Evolutionary conservation across 192 early-diverging fungal genomes (phyloP).

Genomic region (Chytriomyces sp.): DNA sequence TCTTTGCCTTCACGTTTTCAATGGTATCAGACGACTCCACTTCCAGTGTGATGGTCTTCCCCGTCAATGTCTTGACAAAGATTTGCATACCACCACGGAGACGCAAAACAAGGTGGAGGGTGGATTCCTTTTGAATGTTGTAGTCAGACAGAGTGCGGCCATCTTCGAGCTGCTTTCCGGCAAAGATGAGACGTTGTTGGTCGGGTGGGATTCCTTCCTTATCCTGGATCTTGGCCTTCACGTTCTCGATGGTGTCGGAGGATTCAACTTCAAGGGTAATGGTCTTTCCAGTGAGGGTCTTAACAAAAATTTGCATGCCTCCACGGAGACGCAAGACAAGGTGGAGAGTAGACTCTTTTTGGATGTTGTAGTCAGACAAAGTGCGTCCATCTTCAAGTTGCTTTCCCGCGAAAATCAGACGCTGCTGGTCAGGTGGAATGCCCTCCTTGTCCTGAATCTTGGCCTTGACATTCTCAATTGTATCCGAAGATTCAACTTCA

Average conservation of each 20-base stretch:
- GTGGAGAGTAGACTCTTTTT: too few relatives aligned
- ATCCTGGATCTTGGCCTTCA: not conserved
- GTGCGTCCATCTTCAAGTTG: conserved; percentile 5
- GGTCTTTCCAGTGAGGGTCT: not conserved
- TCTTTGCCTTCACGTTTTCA: conserved; percentile 77
- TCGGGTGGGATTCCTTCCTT: not conserved
- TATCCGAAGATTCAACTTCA: too few relatives aligned
- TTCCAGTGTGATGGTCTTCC: conserved; percentile 78
- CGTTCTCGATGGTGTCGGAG: not conserved
- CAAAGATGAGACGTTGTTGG: not conserved
- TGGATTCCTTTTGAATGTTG: too few relatives aligned
- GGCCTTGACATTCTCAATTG: too few relatives aligned
- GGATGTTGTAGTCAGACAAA: too few relatives aligned
- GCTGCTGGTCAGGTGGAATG: too few relatives aligned
- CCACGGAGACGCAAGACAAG: not conserved
- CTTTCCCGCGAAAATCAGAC: too few relatives aligned
- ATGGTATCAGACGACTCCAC: conserved; percentile 78
- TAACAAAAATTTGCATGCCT: not conserved
- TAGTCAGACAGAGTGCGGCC: too few relatives aligned
- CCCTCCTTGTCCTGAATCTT: too few relatives aligned
- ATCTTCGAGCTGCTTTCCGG: too few relatives aligned
- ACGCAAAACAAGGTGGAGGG: too few relatives aligned
- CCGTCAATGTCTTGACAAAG: conserved; percentile 58
- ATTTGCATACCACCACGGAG: too few relatives aligned
- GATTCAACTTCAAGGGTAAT: not conserved